Conservation (phyloP, 1,139 yeast species). For the Suhomyces wounanorum region DNA sequence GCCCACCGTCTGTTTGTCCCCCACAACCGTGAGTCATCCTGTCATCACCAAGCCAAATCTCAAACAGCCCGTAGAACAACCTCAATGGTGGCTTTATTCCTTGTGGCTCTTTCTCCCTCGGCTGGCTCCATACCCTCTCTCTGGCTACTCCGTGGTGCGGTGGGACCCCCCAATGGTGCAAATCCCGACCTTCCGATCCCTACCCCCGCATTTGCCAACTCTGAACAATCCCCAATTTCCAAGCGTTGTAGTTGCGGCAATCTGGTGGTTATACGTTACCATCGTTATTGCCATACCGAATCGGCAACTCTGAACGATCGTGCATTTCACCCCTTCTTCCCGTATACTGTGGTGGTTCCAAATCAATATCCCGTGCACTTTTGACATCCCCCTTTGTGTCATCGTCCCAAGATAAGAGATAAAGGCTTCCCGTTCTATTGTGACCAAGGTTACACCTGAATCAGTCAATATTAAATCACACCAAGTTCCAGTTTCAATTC, state of each 20-base stretch:
- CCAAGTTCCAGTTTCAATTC: neutral
- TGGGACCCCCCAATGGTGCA: neutral
- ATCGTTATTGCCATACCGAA: neutral
- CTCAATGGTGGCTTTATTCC: no score
- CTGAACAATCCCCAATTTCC: neutral
- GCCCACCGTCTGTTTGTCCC: no score
- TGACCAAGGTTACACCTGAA: constrained; percentile 5
- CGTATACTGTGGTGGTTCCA: constrained; percentile 8
- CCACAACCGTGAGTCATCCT: no score
- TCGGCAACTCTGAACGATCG: neutral
- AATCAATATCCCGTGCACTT: constrained; percentile 10
- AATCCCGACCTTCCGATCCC: neutral
- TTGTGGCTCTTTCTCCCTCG: no score
- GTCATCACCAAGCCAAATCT: no score
- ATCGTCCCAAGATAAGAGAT: constrained; percentile 9
- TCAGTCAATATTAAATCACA: neutral
- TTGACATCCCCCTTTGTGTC: constrained; percentile 10
- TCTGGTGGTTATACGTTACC: neutral
- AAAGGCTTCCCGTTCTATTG: constrained; percentile 5
- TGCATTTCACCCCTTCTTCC: constrained; percentile 1
- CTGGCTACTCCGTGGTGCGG: no score
- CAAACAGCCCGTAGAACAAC: no score
- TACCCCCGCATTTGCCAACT: neutral
- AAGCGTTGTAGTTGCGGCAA: neutral
- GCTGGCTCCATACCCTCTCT: no score